Conservation (phyloP, 805 yeast genomes). For the Zygoascus tannicola region DNA sequence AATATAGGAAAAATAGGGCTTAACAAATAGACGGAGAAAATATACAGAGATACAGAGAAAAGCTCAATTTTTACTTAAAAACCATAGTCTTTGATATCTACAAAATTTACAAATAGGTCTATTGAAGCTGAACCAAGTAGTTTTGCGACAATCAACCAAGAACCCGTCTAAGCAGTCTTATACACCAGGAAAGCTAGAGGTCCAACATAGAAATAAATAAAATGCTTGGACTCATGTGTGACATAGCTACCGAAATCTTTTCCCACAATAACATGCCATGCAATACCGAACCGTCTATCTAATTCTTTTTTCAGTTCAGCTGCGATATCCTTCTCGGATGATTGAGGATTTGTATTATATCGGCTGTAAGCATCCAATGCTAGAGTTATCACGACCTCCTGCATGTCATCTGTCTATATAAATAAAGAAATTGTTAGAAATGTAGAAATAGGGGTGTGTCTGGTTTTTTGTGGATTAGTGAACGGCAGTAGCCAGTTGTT, state of each 20-base stretch:
- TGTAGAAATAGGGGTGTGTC: too few species aligned
- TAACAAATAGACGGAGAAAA: too few species aligned
- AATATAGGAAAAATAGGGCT: too few species aligned
- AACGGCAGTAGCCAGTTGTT: too few species aligned
- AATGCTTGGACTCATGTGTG: constrained; percentile 45
- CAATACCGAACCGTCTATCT: constrained; percentile 44
- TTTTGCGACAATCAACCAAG: too few species aligned
- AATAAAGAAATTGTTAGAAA: too few species aligned
- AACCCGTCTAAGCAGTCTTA: constrained; percentile 36
- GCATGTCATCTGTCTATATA: constrained; percentile 21
- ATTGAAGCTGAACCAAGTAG: too few species aligned
- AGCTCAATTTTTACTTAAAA: too few species aligned
- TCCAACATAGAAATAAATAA: constrained; percentile 47
- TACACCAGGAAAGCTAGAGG: constrained; percentile 45
- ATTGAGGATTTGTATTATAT: constrained; percentile 21
- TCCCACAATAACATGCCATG: constrained; percentile 61
- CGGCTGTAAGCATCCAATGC: constrained; percentile 37
- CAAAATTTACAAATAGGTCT: too few species aligned
- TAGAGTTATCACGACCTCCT: constrained; percentile 21
- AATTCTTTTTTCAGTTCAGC: constrained; percentile 48
- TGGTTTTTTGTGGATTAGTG: too few species aligned
- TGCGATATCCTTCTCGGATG: constrained; percentile 47
- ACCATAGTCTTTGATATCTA: too few species aligned
- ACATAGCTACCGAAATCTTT: constrained; percentile 52
- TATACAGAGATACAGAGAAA: too few species aligned